Percentiles rank a stretch among this genome's conserved stretches.
Evolutionary conservation across 192 early-diverging fungal species (phyloP).

Genomic region (Linnemannia hyalina): DNA sequence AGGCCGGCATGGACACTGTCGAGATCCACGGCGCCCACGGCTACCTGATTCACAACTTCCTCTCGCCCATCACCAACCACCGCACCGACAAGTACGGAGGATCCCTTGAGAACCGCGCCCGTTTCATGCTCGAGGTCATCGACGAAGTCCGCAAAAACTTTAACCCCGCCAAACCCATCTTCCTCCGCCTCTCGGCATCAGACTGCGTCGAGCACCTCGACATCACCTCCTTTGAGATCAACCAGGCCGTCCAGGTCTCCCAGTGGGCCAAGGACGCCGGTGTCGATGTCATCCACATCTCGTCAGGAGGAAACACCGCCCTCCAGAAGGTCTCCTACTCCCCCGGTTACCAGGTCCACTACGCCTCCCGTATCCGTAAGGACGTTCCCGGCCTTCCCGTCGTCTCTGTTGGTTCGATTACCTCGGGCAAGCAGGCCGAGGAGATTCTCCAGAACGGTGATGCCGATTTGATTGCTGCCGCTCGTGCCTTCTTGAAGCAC

Average conservation of each 20-base stretch:
- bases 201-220: conserved; percentile 73
- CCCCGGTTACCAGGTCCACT: conserved; percentile 80
- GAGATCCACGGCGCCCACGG: conserved; percentile 95
- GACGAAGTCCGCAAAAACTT: conserved; percentile 74
- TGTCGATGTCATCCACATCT: conserved; percentile 90
- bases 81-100: conserved; percentile 96
- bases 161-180: conserved; percentile 74
- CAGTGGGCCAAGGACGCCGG: conserved; percentile 72
- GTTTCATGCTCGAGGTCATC: conserved; percentile 69
- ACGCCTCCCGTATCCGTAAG: conserved; percentile 73
- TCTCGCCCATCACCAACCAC: conserved; percentile 84
- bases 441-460: conserved; percentile 68
- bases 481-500: conserved; percentile 77
- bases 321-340: conserved; percentile 62
- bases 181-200: conserved; percentile 82
- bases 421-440: conserved; percentile 76
- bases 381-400: conserved; percentile 70
- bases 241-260: conserved; percentile 80
- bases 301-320: conserved; percentile 80
- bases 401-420: conserved; percentile 82
- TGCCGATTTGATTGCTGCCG: conserved; percentile 86
- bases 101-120: conserved; percentile 86
- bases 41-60: conserved; percentile 86
- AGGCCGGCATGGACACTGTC: conserved; percentile 89
- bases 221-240: conserved; percentile 70